Base-by-base conservation (phyloP, 768 basidiomycete species). In the Podaxis pistillaris region DNA sequence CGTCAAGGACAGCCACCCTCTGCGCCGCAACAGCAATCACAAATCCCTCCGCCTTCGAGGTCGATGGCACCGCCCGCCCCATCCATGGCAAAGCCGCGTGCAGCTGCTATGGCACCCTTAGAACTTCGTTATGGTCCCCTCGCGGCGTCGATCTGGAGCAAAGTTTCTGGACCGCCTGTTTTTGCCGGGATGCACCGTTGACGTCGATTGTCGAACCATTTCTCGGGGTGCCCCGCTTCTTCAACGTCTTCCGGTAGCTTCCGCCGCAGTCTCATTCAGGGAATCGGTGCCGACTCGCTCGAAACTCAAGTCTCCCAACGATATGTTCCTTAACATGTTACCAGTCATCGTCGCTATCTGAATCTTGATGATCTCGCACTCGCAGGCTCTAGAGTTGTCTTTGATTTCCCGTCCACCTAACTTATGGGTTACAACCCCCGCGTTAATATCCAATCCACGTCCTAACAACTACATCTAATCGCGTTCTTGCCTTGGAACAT, bases 181-280 rank as follows among this genome's bases (percentile, higher is more conserved):
- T 74, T 90, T 57, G 80, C 81, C 37, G 91, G 91, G 38, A 83
- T 92, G 83, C 81, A 85, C 65, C 81, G 90, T 68, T 91, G 77
- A 46, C n/a, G 19, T 17, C 19, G 44, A 83, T 53, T 17, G 4
- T 51, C 22, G 17, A 33, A 58, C 9, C 46, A 19, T 38, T 51
- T 54, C 52, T 49, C 24, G 2, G 5, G 38, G 12, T 30, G 36
- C 52, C 57, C 51, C 61, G 5, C 19, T 59, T 47, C 17, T 37
- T 37, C 44, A 6, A n/a, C 44, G 9, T 36, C 44, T 33, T n/a
- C 15, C 5, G 19, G 17, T 62, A 51, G 19, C 33, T 22, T 51
- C 46, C 19, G 28, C 33, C 22, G 24, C 52, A 40, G 26, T 30
- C n/a, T 9, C 4, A 11, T 26, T 26, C 36, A 15, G 26, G 56